Evolutionary conservation across 345 rosid genomes (phyloP).

Genomic region (Eucalyptus sp.): DNA sequence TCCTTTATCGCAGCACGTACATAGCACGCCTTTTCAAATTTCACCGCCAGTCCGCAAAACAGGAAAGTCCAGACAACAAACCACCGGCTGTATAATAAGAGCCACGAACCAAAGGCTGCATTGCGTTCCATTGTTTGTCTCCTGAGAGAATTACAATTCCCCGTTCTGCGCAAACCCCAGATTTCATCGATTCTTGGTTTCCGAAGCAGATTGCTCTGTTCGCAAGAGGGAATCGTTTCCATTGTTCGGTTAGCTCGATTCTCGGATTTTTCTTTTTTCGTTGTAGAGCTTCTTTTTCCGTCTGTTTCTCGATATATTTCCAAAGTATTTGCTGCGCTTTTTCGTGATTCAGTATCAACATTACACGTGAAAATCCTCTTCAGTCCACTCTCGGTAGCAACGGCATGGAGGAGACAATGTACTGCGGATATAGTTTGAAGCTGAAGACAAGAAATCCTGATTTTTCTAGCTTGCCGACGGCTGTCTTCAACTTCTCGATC

Average conservation of each 20-base stretch:
- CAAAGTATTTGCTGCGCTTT: neutral
- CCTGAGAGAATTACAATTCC: neutral
- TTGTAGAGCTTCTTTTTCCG: accelerated
- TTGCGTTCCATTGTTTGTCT: too few relatives aligned
- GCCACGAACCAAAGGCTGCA: too few relatives aligned
- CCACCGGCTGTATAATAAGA: neutral
- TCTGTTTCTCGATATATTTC: neutral
- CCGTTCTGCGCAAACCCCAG: neutral
- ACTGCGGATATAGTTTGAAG: neutral
- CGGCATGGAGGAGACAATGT: neutral
- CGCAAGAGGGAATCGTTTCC: too few relatives aligned
- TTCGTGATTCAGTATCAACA: neutral
- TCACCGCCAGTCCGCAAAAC: neutral
- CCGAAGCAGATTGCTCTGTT: too few relatives aligned
- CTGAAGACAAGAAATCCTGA: neutral
- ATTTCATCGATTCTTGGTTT: neutral
- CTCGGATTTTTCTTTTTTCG: too few relatives aligned
- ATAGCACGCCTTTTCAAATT: neutral
- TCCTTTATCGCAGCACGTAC: neutral
- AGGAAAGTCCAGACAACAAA: neutral
- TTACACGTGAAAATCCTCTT: neutral
- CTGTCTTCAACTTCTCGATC: neutral
- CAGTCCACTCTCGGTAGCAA: neutral
- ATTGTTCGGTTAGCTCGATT: too few relatives aligned
- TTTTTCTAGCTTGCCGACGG: neutral